Evolutionary conservation across 2,329 filamentous ascomycete species (phyloP), one percentile per base, ranked within the genome.

Genomic region (Alternaria ethzedia): DNA sequence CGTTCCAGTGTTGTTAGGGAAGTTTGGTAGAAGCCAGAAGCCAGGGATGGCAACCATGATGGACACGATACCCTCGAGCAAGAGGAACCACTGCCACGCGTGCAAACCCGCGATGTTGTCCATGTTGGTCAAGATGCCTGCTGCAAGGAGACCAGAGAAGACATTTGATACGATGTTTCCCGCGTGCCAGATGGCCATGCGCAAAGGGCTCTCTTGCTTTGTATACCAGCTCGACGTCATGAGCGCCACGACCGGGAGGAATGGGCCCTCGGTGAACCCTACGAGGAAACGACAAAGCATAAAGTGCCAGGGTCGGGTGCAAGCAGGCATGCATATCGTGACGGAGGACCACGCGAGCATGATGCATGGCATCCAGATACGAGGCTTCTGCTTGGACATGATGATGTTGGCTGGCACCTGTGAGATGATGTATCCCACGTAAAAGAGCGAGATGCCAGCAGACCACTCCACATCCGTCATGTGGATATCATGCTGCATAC

Each of bases 1-100:
- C 10, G n/a, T 51, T 13, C 57, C 54, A 8, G 67, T 67, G 49
- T 70, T 67, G 25, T 69, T 26, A 4, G 68, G 66, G 10, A 47
- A 70, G 26, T 0, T 78, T 78, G 59, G 83, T 3, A 84, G 72
- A 13, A 81, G 70, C 23, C 79, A 78, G 30, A 70, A 81, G 0
- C 79, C 75, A 4, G 72, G 63, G 12, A 81, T 61, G 12, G 76
- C 79, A 12, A 81, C 73, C 2, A 77, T 43, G 50, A 82, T 78
- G 0, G 86, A 88, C 1, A 82, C 83, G 3, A 88, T 82, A 2
- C 87, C 87, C 70, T 89, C 87, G 82, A 83, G 80, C 63, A 83
- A 77, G 63, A 84, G 82, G 44, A 85, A 82, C 83, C 82, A 84
- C 20, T 83, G 79, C 83, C 70, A 72, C 2, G 68, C 49, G 30